phyloP scores from a whole-genome alignment of 148 eudicot genomes.

The Gaultheria prostrata region DNA sequence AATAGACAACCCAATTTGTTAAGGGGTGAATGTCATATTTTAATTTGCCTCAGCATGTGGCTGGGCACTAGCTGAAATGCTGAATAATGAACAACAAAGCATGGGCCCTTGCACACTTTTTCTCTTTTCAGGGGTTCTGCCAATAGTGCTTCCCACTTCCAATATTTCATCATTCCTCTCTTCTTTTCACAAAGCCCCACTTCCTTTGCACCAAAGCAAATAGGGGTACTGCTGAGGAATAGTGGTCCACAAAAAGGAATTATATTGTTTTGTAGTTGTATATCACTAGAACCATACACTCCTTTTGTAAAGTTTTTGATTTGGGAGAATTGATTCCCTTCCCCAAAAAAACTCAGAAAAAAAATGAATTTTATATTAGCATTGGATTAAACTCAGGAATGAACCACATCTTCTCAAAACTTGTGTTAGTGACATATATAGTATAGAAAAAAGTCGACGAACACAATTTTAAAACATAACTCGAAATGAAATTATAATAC shows the following conservation, averaged over 20 bases:
- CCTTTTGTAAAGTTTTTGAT: slow-evolving; percentile 31
- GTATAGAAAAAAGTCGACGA: too few relatives aligned
- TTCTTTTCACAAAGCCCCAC: slow-evolving; percentile 30
- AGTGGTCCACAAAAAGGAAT: slow-evolving; percentile 22
- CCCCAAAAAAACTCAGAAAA: not conserved
- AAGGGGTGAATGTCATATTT: too few relatives aligned
- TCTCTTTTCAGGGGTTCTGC: slow-evolving; percentile 24
- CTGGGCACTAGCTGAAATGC: slow-evolving; percentile 20
- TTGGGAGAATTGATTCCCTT: slow-evolving; percentile 25
- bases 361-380: not conserved
- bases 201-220: slow-evolving; percentile 8
- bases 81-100: slow-evolving; percentile 11
- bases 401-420: slow-evolving; percentile 14
- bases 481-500: too few relatives aligned
- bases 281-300: not conserved
- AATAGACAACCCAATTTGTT: too few relatives aligned
- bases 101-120: slow-evolving; percentile 17
- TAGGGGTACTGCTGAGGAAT: not conserved
- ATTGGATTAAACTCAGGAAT: not conserved
- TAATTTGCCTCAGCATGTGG: slow-evolving; percentile 22
- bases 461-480: too few relatives aligned
- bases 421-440: not conserved
- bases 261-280: not conserved
- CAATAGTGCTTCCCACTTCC: slow-evolving; percentile 20
- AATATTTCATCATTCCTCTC: slow-evolving; percentile 10